Percentiles rank a stretch among this genome's conserved stretches.
Conservation (phyloP, 116 monocot species). For the Iris pallida region DNA sequence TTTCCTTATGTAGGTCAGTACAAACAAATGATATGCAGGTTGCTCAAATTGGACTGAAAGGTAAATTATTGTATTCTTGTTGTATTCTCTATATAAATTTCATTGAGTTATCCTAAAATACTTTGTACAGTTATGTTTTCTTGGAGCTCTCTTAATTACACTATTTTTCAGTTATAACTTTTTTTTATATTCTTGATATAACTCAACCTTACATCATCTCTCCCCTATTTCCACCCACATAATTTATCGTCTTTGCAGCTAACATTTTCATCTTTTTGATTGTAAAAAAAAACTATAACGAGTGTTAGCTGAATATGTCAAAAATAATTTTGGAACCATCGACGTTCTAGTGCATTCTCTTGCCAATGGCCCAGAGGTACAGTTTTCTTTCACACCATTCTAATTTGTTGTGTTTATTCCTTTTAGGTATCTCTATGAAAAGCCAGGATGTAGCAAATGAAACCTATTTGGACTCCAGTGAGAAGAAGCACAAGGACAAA, state of each 20-base stretch:
- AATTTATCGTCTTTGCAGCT: background rate
- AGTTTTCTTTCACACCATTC: background rate
- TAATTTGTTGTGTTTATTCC: background rate
- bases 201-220: background rate
- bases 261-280: background rate
- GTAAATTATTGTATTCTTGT: conserved; percentile 18
- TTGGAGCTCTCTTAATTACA: background rate
- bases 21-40: conserved; percentile 84
- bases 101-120: no score
- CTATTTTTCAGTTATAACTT: background rate
- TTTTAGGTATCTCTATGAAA: conserved; percentile 24
- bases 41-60: conserved; percentile 90
- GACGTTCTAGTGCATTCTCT: conserved; percentile 65
- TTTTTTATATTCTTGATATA: no score
- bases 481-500: conserved; percentile 17
- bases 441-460: conserved; percentile 16
- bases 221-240: background rate
- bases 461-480: conserved; percentile 13
- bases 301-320: conserved; percentile 70
- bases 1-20: conserved; percentile 55
- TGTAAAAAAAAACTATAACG: conserved; percentile 12
- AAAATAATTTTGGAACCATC: conserved; percentile 60
- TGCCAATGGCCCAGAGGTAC: conserved; percentile 65
- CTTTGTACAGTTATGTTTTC: background rate
- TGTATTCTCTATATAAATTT: background rate